phyloP scores from a whole-genome alignment of 148 eudicot genomes.

The Rhododendron williamsianum region DNA sequence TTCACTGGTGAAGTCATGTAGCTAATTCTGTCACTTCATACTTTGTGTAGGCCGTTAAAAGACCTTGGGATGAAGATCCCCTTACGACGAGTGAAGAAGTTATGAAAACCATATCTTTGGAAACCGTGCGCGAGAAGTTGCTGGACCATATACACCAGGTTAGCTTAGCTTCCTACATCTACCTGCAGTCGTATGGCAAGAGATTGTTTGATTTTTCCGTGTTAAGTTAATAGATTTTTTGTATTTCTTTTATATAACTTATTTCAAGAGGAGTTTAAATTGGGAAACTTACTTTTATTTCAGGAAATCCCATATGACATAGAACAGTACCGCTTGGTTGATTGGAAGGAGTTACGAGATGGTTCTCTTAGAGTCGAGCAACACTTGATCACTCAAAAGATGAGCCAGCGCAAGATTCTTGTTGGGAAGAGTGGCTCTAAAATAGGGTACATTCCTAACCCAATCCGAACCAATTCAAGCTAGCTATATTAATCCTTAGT shows the following conservation, averaged over 20 bases:
- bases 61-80: slow-evolving; percentile 99
- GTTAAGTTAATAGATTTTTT: not conserved
- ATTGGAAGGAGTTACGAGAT: slow-evolving; percentile 81
- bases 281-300: slow-evolving; percentile 14
- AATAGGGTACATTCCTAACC: slow-evolving; percentile 9
- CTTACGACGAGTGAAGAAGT: slow-evolving; percentile 84
- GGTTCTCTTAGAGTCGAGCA: slow-evolving; percentile 93
- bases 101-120: slow-evolving; percentile 87
- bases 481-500: not conserved
- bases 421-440: slow-evolving; percentile 63
- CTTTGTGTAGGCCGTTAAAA: slow-evolving; percentile 56
- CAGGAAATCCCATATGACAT: slow-evolving; percentile 90
- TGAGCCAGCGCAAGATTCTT: slow-evolving; percentile 85
- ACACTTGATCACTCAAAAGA: slow-evolving; percentile 72
- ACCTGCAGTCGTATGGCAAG: not conserved
- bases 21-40: not conserved
- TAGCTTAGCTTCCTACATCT: slow-evolving; percentile 4
- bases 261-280: not conserved
- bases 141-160: slow-evolving; percentile 93
- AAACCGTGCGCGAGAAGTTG: slow-evolving; percentile 88
- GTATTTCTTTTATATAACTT: not conserved
- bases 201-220: not conserved
- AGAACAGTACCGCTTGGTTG: slow-evolving; percentile 68
- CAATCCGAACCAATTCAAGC: not conserved
- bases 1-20: not conserved